Conservation (phyloP, 1,139 yeast species). For the Saccharomyces hybrid region DNA sequence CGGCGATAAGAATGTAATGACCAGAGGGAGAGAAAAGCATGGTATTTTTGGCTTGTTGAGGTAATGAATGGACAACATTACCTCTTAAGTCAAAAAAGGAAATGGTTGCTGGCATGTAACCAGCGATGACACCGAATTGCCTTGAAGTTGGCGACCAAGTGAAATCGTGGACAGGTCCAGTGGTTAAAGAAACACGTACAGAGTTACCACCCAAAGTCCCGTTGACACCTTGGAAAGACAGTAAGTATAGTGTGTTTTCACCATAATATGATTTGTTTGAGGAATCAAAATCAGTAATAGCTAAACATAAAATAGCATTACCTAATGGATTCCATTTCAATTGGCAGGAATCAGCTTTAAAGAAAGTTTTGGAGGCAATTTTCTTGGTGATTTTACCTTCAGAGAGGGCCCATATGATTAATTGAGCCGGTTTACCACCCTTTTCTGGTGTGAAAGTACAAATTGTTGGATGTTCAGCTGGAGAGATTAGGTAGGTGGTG, state of each 20-base stretch:
- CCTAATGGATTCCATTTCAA: constrained; percentile 93
- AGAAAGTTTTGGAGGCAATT: constrained; percentile 78
- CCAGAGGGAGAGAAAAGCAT: constrained; percentile 92
- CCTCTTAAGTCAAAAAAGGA: constrained; percentile 95
- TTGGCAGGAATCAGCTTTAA: constrained; percentile 91
- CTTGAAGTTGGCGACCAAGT: constrained; percentile 96
- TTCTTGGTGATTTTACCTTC: constrained; percentile 66
- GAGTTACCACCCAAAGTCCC: constrained; percentile 93
- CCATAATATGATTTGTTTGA: constrained; percentile 95
- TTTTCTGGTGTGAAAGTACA: constrained; percentile 88
- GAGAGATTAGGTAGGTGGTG: constrained; percentile 61
- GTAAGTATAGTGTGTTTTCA: constrained; percentile 82
- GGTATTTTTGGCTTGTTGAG: constrained; percentile 85
- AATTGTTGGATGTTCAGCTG: constrained; percentile 86
- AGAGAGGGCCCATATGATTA: constrained; percentile 66
- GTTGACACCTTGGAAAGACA: constrained; percentile 37
- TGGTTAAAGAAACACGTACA: constrained; percentile 76
- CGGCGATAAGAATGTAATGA: constrained; percentile 83
- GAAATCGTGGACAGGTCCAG: constrained; percentile 95
- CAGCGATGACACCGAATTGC: constrained; percentile 95
- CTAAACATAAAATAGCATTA: constrained; percentile 86
- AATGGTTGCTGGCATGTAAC: constrained; percentile 96
- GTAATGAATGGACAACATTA: constrained; percentile 72
- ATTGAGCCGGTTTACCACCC: constrained; percentile 79
- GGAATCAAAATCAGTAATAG: constrained; percentile 93